Base-by-base conservation (phyloP, 306 rosid species). In the Abrus precatorius region DNA sequence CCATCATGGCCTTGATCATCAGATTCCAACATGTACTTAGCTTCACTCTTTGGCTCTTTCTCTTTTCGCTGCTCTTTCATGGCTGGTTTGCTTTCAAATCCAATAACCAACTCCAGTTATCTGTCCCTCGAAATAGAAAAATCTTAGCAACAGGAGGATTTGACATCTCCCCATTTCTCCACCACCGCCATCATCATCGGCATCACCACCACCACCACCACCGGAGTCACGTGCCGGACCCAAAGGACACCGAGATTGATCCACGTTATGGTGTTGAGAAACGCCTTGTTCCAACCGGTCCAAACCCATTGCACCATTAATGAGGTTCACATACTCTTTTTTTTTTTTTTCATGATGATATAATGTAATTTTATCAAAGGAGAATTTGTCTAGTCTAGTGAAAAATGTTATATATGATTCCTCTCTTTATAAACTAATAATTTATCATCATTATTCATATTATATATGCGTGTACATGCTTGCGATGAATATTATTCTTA, bases 261-360 rank as follows among this genome's bases (percentile, higher is more conserved):
- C 96, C 97, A 8, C 91, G 87, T 3, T 93, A 89, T 61, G 98
- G 94, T 52, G 92, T 38, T 1, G 97, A 95, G 33, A 88, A 84
- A 81, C 98, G 99, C 73, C 91, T 90, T 36, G 97, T 95, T 75
- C 99, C 99, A 50, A 91, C 92, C 2, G 99, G 99, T 80, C 99
- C 99, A 88, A 95, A 95, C 64, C 99, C 99, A 54, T 93, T 95
- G 92, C 99, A 95, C 91, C 99, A 95, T 86, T 93, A 47, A 78
- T 20, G 78, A 80, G 82, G 78, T 64, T 80, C 68, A 78, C 43
- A 76, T 14, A 75, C 75, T 49, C 61, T 48, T 47, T 57, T 40
- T 55, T 74, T 72, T 47, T 54, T 45, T 52, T 71, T 10, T 43
- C 87, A 68, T 74, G 41, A n/a, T 67, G 54, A 70, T 65, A 47